Conservation (phyloP, 1,284 basidiomycete species). For the Sutorius eximius region DNA sequence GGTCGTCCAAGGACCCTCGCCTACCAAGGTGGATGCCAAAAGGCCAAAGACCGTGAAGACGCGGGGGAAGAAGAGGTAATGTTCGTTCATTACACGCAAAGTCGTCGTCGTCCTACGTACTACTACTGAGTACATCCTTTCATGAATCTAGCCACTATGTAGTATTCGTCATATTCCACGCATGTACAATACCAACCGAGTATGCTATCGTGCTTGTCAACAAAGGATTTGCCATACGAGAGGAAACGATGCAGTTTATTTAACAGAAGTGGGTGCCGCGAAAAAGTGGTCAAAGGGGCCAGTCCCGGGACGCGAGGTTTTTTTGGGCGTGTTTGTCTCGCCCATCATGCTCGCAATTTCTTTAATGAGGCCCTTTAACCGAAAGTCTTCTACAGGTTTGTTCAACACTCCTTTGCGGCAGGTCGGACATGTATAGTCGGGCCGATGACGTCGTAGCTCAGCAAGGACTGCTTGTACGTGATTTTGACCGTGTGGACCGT, state of each 20-base stretch:
- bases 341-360: slow-evolving; percentile 47
- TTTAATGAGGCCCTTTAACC: slow-evolving; percentile 55
- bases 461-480: slow-evolving; percentile 23
- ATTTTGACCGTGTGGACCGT: slow-evolving; percentile 22
- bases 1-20: slow-evolving; percentile 47
- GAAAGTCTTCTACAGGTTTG: slow-evolving; percentile 58
- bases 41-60: slow-evolving; percentile 37
- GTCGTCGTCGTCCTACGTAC: not conserved
- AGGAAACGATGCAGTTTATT: slow-evolving; percentile 2
- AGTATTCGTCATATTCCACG: not conserved
- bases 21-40: slow-evolving; percentile 36
- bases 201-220: not conserved
- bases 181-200: slow-evolving; percentile 5
- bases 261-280: slow-evolving; percentile 9
- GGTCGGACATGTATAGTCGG: slow-evolving; percentile 63
- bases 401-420: slow-evolving; percentile 52
- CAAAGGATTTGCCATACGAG: not conserved
- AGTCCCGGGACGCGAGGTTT: slow-evolving; percentile 21
- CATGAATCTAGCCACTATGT: not conserved
- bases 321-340: slow-evolving; percentile 42
- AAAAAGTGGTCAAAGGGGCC: slow-evolving; percentile 59
- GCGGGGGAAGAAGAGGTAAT: slow-evolving; percentile 37
- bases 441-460: slow-evolving; percentile 35
- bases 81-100: no score
- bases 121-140: not conserved